A percentile compares a stretch with the other conserved stretches of the same genome.
phyloP scores from a whole-genome alignment of 108 stramenopile genomes.

The Conticribra guillardii region DNA sequence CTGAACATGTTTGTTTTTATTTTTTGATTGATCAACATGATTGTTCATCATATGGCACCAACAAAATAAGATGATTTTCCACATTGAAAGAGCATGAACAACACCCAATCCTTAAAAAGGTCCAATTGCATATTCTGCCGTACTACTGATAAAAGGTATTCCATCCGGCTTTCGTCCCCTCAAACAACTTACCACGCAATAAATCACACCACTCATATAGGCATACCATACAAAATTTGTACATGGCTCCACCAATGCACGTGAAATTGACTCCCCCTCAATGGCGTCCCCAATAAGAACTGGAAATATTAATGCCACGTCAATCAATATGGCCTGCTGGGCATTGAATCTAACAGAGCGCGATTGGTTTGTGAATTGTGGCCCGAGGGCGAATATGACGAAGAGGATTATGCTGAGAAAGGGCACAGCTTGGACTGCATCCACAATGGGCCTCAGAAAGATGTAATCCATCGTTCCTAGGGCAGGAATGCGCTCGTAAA shows the following conservation, averaged over 20 bases:
- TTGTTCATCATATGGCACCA: no score
- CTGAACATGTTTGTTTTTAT: no score
- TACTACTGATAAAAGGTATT: constrained; percentile 71
- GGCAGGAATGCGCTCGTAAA: constrained; percentile 76
- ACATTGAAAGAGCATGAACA: neutral
- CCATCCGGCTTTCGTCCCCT: constrained; percentile 72
- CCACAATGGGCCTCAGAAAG: constrained; percentile 61
- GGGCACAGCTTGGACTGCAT: constrained; percentile 53
- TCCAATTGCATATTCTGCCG: constrained; percentile 65
- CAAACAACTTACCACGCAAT: constrained; percentile 63
- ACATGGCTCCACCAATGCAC: constrained; percentile 56
- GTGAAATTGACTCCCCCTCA: constrained; percentile 40
- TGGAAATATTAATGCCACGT: constrained; percentile 73
- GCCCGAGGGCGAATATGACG: constrained; percentile 61
- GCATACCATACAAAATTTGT: constrained; percentile 75
- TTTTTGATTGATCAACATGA: no score
- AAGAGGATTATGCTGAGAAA: constrained; percentile 73
- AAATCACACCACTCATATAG: constrained; percentile 60
- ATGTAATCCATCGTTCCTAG: constrained; percentile 63
- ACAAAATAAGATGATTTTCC: no score
- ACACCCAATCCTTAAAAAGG: constrained; percentile 50
- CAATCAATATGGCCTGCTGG: constrained; percentile 83
- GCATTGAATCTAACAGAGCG: constrained; percentile 79
- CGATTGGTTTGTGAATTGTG: constrained; percentile 60
- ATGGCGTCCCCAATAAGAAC: constrained; percentile 63